These are phyloP conservation scores for Anthracocystis panici-leucophaei DNA, from an alignment of 1,284 basidiomycete species.

Conservation along the genomic window DNA sequence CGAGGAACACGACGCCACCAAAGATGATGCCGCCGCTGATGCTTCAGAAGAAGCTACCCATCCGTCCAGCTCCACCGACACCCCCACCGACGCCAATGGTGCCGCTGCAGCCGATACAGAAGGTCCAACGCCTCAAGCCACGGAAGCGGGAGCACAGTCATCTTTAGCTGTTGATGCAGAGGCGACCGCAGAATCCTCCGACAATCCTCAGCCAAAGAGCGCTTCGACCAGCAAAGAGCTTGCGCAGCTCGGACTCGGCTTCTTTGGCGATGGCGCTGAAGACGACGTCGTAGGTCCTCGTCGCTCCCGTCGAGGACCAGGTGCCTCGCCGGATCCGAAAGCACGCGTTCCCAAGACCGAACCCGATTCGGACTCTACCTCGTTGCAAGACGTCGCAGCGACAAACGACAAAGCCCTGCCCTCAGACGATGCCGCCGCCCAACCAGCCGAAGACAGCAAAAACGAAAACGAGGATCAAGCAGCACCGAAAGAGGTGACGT, in stretches of 20 bases:
- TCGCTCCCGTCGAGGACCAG: constrained; percentile 45
- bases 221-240: constrained; percentile 52
- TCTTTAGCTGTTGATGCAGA: constrained; percentile 11
- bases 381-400: constrained; percentile 14
- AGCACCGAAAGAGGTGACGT: constrained; percentile 23
- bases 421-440: not conserved
- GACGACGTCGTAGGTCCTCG: constrained; percentile 47
- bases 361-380: constrained; percentile 16
- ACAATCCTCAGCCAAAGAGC: constrained; percentile 15
- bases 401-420: not conserved
- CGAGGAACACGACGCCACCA: constrained; percentile 27
- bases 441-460: constrained; percentile 7
- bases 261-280: constrained; percentile 50
- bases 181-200: constrained; percentile 7
- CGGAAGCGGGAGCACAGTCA: constrained; percentile 2
- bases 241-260: constrained; percentile 49
- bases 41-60: constrained; percentile 5
- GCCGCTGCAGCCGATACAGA: not conserved
- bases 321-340: constrained; percentile 46
- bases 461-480: constrained; percentile 3
- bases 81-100: not conserved
- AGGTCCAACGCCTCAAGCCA: not conserved
- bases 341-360: constrained; percentile 34
- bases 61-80: constrained; percentile 9
- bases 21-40: constrained; percentile 6